These are phyloP conservation scores for Diaporthe citri DNA, from an alignment of 2,329 filamentous ascomycete species.

Conservation along the genomic window DNA sequence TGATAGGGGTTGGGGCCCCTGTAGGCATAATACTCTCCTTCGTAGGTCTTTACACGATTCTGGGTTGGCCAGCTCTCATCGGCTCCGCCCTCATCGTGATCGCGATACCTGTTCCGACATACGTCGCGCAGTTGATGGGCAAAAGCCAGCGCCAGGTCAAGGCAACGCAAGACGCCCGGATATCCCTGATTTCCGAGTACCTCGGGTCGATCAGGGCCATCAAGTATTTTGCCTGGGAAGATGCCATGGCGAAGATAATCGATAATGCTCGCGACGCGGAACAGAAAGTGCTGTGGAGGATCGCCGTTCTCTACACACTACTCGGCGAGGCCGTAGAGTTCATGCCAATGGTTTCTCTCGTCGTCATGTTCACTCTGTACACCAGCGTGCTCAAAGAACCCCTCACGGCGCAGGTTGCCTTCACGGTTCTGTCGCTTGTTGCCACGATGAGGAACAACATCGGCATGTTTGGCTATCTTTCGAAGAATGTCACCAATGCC, in stretches of 20 bases:
- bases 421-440: constrained; percentile 67
- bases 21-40: constrained; percentile 62
- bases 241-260: constrained; percentile 64
- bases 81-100: constrained; percentile 62
- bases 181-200: constrained; percentile 70
- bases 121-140: constrained; percentile 63
- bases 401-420: constrained; percentile 68
- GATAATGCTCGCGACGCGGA: constrained; percentile 62
- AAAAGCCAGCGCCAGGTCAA: constrained; percentile 64
- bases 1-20: constrained; percentile 60
- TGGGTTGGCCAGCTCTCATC: constrained; percentile 68
- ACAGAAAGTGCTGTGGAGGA: constrained; percentile 66
- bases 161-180: constrained; percentile 67
- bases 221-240: constrained; percentile 73
- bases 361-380: constrained; percentile 67
- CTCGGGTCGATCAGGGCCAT: constrained; percentile 68
- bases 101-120: constrained; percentile 62
- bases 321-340: constrained; percentile 64
- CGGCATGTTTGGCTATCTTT: constrained; percentile 61
- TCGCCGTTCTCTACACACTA: constrained; percentile 60
- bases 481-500: constrained; percentile 56
- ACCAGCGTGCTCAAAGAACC: constrained; percentile 60
- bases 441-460: constrained; percentile 66
- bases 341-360: constrained; percentile 64
- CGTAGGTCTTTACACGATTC: constrained; percentile 65